Evolutionary conservation across 129 eudicot species (phyloP).

Genomic region (Flaveria trinervia): DNA sequence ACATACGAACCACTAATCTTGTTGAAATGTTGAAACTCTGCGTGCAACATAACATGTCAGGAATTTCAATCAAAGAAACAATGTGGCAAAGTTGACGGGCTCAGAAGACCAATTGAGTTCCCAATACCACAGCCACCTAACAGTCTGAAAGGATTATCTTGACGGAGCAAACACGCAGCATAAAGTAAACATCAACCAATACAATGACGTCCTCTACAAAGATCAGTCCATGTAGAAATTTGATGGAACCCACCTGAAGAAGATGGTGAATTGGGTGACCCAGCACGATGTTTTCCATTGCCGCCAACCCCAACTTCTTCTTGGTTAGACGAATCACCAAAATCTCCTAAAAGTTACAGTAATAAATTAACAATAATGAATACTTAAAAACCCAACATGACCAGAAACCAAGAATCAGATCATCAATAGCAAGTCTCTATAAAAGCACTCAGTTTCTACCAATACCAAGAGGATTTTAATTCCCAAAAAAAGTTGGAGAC

Average conservation of each 20-base stretch:
- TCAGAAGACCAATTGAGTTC: slow-evolving; percentile 72
- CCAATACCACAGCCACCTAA: slow-evolving; percentile 94
- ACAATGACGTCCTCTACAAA: slow-evolving; percentile 79
- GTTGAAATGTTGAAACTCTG: slow-evolving; percentile 59
- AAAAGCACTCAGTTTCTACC: neutral
- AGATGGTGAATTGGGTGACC: slow-evolving; percentile 84
- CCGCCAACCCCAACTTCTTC: slow-evolving; percentile 70
- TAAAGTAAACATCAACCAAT: slow-evolving; percentile 67
- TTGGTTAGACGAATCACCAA: slow-evolving; percentile 68
- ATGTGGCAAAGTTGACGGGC: slow-evolving; percentile 77
- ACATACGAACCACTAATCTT: slow-evolving; percentile 86
- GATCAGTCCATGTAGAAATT: slow-evolving; percentile 95
- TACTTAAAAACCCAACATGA: neutral
- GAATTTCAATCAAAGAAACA: slow-evolving; percentile 74
- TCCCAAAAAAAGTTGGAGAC: neutral
- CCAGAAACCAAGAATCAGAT: slow-evolving; percentile 15
- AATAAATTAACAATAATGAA: neutral
- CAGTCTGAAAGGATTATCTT: slow-evolving; percentile 68
- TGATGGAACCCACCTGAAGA: slow-evolving; percentile 99
- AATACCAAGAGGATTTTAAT: neutral
- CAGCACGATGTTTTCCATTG: slow-evolving; percentile 51
- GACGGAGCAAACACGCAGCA: slow-evolving; percentile 63
- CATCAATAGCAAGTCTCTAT: neutral
- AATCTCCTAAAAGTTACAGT: slow-evolving; percentile 58
- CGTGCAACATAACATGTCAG: slow-evolving; percentile 61